Conservation (phyloP, 768 basidiomycete species). For the Sarcodon sp. region DNA sequence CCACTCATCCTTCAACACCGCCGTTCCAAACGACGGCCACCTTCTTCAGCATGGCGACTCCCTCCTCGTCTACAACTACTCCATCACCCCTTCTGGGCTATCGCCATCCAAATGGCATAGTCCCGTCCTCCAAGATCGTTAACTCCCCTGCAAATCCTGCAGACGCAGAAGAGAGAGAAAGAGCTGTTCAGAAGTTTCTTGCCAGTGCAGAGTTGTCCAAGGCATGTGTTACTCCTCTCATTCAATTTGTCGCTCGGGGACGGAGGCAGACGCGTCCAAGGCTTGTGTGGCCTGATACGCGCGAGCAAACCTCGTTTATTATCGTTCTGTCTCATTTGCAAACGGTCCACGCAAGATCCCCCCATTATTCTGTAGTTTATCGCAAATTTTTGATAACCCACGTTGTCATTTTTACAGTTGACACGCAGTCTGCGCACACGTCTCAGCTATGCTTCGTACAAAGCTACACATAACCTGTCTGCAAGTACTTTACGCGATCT, state of each 20-base stretch:
- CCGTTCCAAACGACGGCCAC: constrained; percentile 4
- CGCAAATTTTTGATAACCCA: constrained; percentile 9
- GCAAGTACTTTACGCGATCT: constrained; percentile 57
- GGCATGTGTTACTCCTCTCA: constrained; percentile 26
- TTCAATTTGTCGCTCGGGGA: constrained; percentile 28
- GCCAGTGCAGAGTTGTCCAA: constrained; percentile 71
- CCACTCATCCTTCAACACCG: constrained; percentile 1
- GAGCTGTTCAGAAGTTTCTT: constrained; percentile 62
- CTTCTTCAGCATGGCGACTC: constrained; percentile 47
- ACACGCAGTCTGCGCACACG: constrained; percentile 72
- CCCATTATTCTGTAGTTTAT: constrained; percentile 4
- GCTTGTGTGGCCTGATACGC: not conserved
- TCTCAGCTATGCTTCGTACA: constrained; percentile 75
- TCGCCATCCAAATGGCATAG: constrained; percentile 29
- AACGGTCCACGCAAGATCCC: not conserved
- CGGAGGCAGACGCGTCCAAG: constrained; percentile 13
- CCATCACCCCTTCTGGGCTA: constrained; percentile 65
- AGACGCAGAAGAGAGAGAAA: constrained; percentile 50
- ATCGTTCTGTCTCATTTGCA: not conserved
- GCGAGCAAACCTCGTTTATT: not conserved
- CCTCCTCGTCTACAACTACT: constrained; percentile 72
- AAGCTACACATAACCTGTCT: constrained; percentile 62
- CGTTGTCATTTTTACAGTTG: constrained; percentile 34
- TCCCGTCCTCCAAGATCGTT: constrained; percentile 21
- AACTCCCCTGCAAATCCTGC: constrained; percentile 23